Evolutionary conservation across 179 eudicot species (phyloP), one percentile per base, ranked within the genome.

Genomic region (Nepenthes alata): DNA sequence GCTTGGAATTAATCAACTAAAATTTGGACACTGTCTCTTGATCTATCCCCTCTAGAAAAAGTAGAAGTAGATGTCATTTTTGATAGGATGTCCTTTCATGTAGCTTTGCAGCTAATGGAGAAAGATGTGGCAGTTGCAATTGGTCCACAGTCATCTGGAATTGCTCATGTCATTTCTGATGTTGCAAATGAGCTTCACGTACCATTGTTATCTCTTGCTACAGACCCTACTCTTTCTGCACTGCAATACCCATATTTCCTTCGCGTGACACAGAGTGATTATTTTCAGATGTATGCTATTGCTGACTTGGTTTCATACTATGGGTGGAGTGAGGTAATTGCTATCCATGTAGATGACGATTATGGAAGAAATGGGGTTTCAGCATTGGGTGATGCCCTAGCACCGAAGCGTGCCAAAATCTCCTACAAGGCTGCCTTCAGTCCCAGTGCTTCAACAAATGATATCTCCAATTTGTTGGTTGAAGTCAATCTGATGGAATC

Each of bases 331-430:
- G 85, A 84, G 54, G 77, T 84, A 1, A 70, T 78, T 10, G 80
- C 86, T 35, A 73, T 84, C 37, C 81, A 61, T 59, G 78, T 81
- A 0, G 83, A 83, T 47, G 83, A 83, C 58, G 88, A 83, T 38
- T 76, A 83, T 59, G 88, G 88, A 35, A 74, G 89, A 65, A 84
- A 77, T 48, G 89, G 89, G 54, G 62, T 84, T 4, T 76, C 89
- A 4, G 75, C 62, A 25, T 65, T 84, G 60, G 77, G 80, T 7
- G 86, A 84, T 53, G 82, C 84, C 5, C 80, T 84, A 35, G 64
- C 82, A 2, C 71, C 61, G 53, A 84, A 72, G 12, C 78, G 80
- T 7, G 75, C 80, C 45, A 78, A 65, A 64, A 81, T 84, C 57
- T 68, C 89, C 57, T 78, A 76, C 76, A 78, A 84, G 66, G 89